Base-by-base conservation (phyloP, 2,329 filamentous ascomycete genomes). In the Colletotrichum filicis region DNA sequence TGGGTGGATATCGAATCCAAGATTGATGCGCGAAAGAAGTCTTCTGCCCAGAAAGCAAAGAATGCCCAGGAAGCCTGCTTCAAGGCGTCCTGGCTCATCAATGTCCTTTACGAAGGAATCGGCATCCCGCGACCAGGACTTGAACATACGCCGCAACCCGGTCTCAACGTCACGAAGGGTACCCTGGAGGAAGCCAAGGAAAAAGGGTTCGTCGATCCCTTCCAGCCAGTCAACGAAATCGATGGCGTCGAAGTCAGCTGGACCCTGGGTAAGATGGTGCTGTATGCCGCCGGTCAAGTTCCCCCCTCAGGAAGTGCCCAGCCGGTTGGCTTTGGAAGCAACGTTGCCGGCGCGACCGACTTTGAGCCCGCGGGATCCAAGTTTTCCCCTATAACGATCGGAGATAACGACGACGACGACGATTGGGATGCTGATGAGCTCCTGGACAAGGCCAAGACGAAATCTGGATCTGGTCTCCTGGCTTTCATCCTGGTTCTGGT, bases 71-170 rank as follows among this genome's bases (percentile, higher is more conserved):
- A 97, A 79, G 94, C 97, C 1, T 99, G 97, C 81, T 99, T 99
- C 88, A 99, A 99, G 82, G 95, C 97, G 0, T 97, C 95, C 5
- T 99, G 97, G 97, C 87, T 99, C 57, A 98, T 99, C 80, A 99
- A 97, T 78, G 92, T 99, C 79, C 87, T 99, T 4, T 96, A 99
- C 79, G 94, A 98, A 75, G 97, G 97, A 2, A 98, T 99, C 76
- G 97, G 97, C 0, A 92, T 99, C 64, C 97, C 97, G 5, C 90
- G 95, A 63, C 87, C 97, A 6, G 95, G 94, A 0, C 83, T 98
- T 16, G 96, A 98, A 77, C 85, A 90, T 24, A 86, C 88, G 0
- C 79, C 84, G 5, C 79, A 75, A 8, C 85, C 87, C 0, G 85
- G 84, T 16, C 87, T 90, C 71, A 98, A 97, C 79, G 89, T 91